Evolutionary conservation across 805 yeast species (phyloP), one percentile per base, ranked within the genome.

Genomic region (Blastobotrys peoriensis): DNA sequence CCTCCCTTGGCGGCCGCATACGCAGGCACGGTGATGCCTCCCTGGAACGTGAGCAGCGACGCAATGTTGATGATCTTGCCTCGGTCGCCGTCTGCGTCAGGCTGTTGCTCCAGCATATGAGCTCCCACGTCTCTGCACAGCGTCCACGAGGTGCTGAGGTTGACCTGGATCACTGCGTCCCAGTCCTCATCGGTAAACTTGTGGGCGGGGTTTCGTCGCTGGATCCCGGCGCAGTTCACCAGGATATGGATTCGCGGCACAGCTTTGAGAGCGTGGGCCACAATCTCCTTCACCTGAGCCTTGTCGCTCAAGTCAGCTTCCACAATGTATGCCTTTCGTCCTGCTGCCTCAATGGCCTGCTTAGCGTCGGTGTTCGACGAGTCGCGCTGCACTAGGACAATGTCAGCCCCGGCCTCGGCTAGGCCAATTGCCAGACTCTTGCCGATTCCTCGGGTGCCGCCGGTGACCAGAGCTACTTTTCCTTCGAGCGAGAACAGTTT

Each of bases 391-490:
- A 69, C 63, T 16, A 74, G 53, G n/a, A 61, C 63, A 51, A 71
- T 52, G 28, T 61, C 58, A 5, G 74, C 68, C 9, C 77, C 77
- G 20, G 78, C 76, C 42, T 70, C 69, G 1, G 79, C 81, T 20
- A 75, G 61, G 10, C 74, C 81, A 23, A 64, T 57, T 18, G 77
- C 78, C 41, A 76, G 71, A 35, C 71, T 73, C 20, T 68, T 68
- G 2, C 82, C 83, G 49, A 78, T 77, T 3, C 83, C 83, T 18
- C 76, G 69, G 16, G 79, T 72, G 13, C 75, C 79, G 13, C 83
- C 83, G 10, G 81, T 71, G 23, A 75, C 36, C 33, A 38, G 38
- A 25, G 44, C 52, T 15, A 34, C 39, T 43, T 38, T 45, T n/a
- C 52, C 52, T 20, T 36, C 37, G 36, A 33, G 36, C 10, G 40